These are phyloP conservation scores for Camptophora hylomeconis DNA, from an alignment of 2,329 filamentous ascomycete genomes.

Conservation along the genomic window DNA sequence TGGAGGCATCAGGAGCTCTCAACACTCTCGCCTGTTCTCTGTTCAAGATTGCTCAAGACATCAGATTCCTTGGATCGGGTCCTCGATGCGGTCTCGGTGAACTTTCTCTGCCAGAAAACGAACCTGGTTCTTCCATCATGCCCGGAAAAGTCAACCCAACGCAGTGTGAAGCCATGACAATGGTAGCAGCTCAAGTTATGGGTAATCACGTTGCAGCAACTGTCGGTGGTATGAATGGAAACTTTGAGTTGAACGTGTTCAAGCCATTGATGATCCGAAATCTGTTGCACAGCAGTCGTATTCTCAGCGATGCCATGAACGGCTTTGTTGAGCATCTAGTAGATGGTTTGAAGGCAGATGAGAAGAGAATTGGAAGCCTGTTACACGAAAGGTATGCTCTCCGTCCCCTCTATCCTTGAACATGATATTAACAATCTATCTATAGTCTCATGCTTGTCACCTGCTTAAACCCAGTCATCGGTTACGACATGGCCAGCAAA, in stretches of 20 bases:
- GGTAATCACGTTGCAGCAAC: slow-evolving; percentile 91
- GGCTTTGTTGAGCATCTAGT: slow-evolving; percentile 94
- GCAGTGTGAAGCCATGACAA: slow-evolving; percentile 93
- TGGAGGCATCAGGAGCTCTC: slow-evolving; percentile 83
- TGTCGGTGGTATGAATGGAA: slow-evolving; percentile 90
- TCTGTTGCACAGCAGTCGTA: slow-evolving; percentile 77
- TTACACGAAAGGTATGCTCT: slow-evolving; percentile 77
- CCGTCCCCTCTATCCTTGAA: slow-evolving; percentile 1
- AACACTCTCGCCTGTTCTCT: slow-evolving; percentile 77
- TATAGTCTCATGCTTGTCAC: slow-evolving; percentile 90
- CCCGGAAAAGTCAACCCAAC: slow-evolving; percentile 99
- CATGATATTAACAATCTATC: slow-evolving; percentile 5
- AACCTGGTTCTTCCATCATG: slow-evolving; percentile 97
- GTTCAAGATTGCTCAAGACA: slow-evolving; percentile 96
- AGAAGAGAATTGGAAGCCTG: slow-evolving; percentile 77
- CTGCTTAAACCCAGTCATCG: slow-evolving; percentile 93
- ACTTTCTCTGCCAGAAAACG: slow-evolving; percentile 88
- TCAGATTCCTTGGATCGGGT: slow-evolving; percentile 90
- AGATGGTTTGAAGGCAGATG: slow-evolving; percentile 76
- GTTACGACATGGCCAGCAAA: slow-evolving; percentile 94
- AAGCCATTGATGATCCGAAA: slow-evolving; percentile 95
- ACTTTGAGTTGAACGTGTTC: slow-evolving; percentile 98
- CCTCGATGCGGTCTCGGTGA: slow-evolving; percentile 93
- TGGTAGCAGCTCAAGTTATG: slow-evolving; percentile 96
- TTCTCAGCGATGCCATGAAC: slow-evolving; percentile 83